phyloP scores from a whole-genome alignment of 225 moss, liverwort and hornwort genomes.

The Antitrichia curtipendula region DNA sequence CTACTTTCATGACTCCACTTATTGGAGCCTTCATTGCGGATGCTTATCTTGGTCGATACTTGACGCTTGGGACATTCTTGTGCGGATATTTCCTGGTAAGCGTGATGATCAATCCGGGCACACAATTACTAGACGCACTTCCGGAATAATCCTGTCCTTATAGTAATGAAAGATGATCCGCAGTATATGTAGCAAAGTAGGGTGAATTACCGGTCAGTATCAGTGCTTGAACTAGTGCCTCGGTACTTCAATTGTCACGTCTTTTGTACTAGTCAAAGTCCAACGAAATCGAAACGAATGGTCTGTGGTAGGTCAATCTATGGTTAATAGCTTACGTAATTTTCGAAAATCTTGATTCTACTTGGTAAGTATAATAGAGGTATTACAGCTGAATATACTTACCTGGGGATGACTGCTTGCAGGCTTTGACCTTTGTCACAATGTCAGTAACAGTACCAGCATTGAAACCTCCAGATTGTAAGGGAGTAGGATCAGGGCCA shows the following conservation, averaged over 20 bases:
- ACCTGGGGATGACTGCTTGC: slow-evolving; percentile 4
- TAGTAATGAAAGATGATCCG: neutral
- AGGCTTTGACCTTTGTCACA: slow-evolving; percentile 79
- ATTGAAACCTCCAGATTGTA: slow-evolving; percentile 61
- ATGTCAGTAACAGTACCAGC: slow-evolving; percentile 76
- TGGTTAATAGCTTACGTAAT: neutral
- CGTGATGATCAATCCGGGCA: neutral
- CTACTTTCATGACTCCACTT: slow-evolving; percentile 87
- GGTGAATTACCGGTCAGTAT: neutral
- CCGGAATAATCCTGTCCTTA: neutral
- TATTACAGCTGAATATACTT: neutral
- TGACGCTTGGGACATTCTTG: slow-evolving; percentile 84
- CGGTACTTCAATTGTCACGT: neutral
- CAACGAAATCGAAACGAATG: neutral
- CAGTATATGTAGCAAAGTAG: neutral
- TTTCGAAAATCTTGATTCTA: neutral
- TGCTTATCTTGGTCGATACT: slow-evolving; percentile 84
- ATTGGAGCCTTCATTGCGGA: slow-evolving; percentile 93
- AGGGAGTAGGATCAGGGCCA: neutral
- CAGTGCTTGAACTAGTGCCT: neutral
- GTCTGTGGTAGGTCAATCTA: neutral
- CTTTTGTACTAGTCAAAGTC: neutral
- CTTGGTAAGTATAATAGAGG: neutral
- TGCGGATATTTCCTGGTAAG: slow-evolving; percentile 91
- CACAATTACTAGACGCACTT: neutral